Conservation (phyloP, 1,284 basidiomycete species). For the Malassezia brasiliensis region DNA sequence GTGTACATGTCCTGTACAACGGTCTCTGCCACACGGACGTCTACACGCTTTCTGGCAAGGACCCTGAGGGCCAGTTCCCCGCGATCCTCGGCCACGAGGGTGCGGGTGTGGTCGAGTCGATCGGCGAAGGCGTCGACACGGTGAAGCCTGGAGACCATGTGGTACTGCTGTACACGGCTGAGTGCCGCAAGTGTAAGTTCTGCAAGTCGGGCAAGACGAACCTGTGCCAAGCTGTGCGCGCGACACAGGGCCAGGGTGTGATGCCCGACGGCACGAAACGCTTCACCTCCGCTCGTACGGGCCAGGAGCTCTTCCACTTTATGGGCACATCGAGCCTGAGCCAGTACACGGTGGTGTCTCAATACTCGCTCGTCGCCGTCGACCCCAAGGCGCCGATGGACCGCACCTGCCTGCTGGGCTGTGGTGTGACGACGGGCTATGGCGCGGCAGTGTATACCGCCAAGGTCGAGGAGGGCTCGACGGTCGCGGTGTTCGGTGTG, state of each 20-base stretch:
- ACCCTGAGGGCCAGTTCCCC: conserved; percentile 92
- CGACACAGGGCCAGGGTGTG: conserved; percentile 87
- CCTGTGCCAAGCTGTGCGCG: conserved; percentile 58
- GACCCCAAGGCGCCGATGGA: conserved; percentile 75
- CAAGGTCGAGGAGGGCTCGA: conserved; percentile 55
- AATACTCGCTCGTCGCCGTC: conserved; percentile 89
- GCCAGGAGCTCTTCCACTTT: conserved; percentile 80
- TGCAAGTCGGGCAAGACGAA: conserved; percentile 99
- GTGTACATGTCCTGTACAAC: conserved; percentile 83
- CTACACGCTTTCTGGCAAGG: conserved; percentile 90
- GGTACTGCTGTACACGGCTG: conserved; percentile 57
- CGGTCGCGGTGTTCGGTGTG: conserved; percentile 86
- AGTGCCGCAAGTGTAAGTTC: conserved; percentile 55
- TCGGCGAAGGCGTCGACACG: conserved; percentile 82
- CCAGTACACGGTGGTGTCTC: conserved; percentile 96
- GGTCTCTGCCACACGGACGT: conserved; percentile 97
- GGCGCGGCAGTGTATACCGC: conserved; percentile 64
- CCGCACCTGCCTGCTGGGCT: conserved; percentile 84
- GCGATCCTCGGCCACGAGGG: conserved; percentile 63
- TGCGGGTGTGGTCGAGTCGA: conserved; percentile 63
- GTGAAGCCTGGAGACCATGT: conserved; percentile 64
- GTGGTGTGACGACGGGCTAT: conserved; percentile 96
- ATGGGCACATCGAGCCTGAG: conserved; percentile 99
- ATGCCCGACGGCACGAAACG: conserved; percentile 90
- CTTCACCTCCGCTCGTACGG: conserved; percentile 67